phyloP scores from a whole-genome alignment of 345 rosid species.

The Syzygium jambos region DNA sequence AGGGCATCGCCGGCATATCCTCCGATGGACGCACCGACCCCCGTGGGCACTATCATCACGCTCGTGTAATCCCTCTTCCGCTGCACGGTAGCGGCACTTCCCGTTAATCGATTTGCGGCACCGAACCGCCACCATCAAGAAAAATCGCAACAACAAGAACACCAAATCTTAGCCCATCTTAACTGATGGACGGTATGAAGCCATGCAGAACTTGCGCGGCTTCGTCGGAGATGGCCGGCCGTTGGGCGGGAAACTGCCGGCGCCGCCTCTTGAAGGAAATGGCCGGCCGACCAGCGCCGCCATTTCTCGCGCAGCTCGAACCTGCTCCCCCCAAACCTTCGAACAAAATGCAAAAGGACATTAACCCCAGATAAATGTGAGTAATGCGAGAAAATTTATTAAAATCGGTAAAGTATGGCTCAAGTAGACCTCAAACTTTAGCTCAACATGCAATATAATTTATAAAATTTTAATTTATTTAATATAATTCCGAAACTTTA shows the following conservation, averaged over 20 bases:
- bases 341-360: no score
- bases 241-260: background rate
- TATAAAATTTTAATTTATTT: no score
- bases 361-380: no score
- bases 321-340: background rate
- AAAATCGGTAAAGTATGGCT: no score
- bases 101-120: background rate
- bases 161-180: background rate
- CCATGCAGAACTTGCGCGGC: conserved; percentile 7
- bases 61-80: conserved; percentile 48
- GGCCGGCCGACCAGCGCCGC: background rate
- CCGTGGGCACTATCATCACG: conserved; percentile 57
- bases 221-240: background rate
- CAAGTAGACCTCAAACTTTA: no score
- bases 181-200: conserved; percentile 2
- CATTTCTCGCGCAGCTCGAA: background rate
- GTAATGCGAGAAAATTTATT: no score
- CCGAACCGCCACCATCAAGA: background rate
- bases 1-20: conserved; percentile 62
- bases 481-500: no score
- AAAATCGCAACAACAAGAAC: background rate
- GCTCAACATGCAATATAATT: no score
- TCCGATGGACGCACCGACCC: conserved; percentile 52
- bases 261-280: background rate
- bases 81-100: conserved; percentile 5